Conservation (phyloP, 257 asterid genomes). For the Solanum chilense region DNA sequence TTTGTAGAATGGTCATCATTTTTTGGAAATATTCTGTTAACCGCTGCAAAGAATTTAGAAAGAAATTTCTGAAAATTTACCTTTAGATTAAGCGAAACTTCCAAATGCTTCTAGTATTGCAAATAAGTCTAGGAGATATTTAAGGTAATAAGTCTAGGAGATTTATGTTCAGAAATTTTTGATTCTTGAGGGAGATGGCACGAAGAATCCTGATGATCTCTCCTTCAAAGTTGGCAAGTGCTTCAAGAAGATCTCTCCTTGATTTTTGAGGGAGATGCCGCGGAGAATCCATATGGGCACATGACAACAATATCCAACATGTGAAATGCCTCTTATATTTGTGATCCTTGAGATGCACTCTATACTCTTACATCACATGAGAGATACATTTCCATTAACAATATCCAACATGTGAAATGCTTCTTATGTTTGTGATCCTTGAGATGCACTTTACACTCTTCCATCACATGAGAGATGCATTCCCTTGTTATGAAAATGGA, state of each 20-base stretch:
- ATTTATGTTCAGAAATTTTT: neutral
- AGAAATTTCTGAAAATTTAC: neutral
- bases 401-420: neutral
- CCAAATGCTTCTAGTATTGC: neutral
- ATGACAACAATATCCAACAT: neutral
- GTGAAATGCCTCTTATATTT: neutral
- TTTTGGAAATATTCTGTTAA: neutral
- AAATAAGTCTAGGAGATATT: neutral
- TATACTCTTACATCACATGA: neutral
- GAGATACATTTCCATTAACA: neutral
- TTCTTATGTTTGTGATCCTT: neutral
- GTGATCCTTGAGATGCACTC: neutral
- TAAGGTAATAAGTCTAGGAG: neutral
- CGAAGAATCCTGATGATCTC: neutral
- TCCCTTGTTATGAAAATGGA: neutral
- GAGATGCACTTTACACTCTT: neutral
- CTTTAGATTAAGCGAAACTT: neutral
- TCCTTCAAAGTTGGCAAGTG: neutral
- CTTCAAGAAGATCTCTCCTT: neutral
- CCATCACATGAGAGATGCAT: neutral
- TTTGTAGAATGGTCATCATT: neutral
- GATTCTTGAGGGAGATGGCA: neutral
- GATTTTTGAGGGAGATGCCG: neutral
- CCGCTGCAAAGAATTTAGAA: neutral
- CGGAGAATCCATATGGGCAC: neutral